These are phyloP conservation scores for Epichloe glyceriae DNA, from an alignment of 2,329 filamentous ascomycete genomes.

Conservation along the genomic window DNA sequence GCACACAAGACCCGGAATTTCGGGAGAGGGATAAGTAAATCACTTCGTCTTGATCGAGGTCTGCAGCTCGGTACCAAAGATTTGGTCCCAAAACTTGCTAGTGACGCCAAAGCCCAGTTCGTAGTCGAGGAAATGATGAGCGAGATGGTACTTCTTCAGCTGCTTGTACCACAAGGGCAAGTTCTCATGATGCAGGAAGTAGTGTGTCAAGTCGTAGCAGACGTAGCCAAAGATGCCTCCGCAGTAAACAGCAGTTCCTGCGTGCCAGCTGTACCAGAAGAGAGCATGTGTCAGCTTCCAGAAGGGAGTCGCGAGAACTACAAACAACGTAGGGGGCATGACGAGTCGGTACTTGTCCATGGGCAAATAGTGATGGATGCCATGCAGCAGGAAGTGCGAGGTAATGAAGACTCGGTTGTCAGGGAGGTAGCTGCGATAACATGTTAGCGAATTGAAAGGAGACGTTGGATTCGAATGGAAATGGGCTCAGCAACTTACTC, in stretches of 20 bases:
- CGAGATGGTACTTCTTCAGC: conserved; percentile 94
- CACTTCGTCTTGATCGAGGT: conserved; percentile 22
- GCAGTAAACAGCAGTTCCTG: conserved; percentile 65
- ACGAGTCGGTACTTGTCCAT: conserved; percentile 97
- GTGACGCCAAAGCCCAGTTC: conserved; percentile 96
- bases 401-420: conserved; percentile 84
- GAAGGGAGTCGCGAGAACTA: conserved; percentile 74
- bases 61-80: conserved; percentile 78
- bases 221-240: conserved; percentile 93
- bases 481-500: conserved; percentile 45
- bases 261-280: conserved; percentile 76
- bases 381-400: conserved; percentile 84
- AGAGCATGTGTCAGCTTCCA: conserved; percentile 79
- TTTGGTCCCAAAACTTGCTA: conserved; percentile 83
- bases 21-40: background rate
- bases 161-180: conserved; percentile 80
- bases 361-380: conserved; percentile 96
- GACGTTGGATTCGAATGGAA: background rate
- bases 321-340: conserved; percentile 86
- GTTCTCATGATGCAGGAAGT: conserved; percentile 93
- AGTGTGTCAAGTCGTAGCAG: conserved; percentile 94
- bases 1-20: background rate
- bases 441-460: conserved; percentile 17
- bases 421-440: conserved; percentile 56
- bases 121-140: conserved; percentile 96